These are phyloP conservation scores for Anastatica hierochuntica DNA, from an alignment of 345 rosid species.

Conservation along the genomic window DNA sequence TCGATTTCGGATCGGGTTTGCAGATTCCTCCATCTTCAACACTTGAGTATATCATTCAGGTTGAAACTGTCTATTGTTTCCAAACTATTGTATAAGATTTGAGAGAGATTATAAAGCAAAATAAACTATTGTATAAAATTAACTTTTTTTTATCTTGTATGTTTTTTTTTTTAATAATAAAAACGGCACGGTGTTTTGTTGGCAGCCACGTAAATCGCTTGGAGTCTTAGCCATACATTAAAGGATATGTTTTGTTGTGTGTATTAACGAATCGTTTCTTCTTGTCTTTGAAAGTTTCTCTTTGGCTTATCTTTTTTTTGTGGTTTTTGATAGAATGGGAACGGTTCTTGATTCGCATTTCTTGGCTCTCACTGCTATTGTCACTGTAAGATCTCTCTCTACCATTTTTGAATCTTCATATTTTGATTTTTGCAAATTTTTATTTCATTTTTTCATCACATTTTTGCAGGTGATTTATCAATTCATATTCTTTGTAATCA, in stretches of 20 bases:
- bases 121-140: too few relatives aligned
- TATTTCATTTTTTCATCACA: not conserved
- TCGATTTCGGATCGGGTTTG: constrained; percentile 46
- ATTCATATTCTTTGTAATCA: constrained; percentile 59
- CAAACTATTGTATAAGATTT: constrained; percentile 15
- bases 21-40: constrained; percentile 57
- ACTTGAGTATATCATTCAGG: constrained; percentile 58
- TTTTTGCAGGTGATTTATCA: constrained; percentile 61
- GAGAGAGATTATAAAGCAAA: not conserved
- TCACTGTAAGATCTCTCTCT: constrained; percentile 34
- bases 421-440: not conserved
- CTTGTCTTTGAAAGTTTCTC: not conserved
- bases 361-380: constrained; percentile 43
- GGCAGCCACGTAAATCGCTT: constrained; percentile 11
- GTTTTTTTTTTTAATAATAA: not conserved
- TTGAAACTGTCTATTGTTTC: constrained; percentile 69
- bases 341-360: constrained; percentile 76
- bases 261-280: constrained; percentile 16
- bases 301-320: not conserved
- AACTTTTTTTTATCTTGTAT: too few relatives aligned
- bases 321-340: constrained; percentile 46
- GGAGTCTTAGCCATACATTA: constrained; percentile 8
- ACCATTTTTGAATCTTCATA: too few relatives aligned
- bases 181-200: constrained; percentile 21
- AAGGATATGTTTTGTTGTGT: too few relatives aligned